Conservation (phyloP, 441 rosid genomes). For the Pelargonium myrrhifolium region DNA sequence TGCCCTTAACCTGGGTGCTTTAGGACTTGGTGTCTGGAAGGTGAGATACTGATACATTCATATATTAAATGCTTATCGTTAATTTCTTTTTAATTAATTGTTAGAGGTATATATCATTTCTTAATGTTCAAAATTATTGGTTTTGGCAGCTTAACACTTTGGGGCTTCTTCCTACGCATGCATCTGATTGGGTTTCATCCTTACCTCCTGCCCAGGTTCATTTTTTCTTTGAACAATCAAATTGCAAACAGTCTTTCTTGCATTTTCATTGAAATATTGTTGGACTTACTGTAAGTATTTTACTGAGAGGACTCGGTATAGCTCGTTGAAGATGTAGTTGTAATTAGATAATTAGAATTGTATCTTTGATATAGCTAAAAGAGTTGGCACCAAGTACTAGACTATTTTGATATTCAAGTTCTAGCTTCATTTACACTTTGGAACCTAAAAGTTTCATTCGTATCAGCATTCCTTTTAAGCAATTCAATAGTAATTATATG, state of each 20-base stretch:
- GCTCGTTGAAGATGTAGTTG: no score
- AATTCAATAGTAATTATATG: no score
- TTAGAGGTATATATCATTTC: not conserved
- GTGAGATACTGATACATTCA: constrained; percentile 29
- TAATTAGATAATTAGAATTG: no score
- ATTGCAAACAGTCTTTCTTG: not conserved
- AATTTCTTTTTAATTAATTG: not conserved
- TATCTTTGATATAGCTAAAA: no score
- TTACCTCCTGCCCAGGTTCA: constrained; percentile 89
- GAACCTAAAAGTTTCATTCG: no score
- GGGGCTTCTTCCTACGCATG: constrained; percentile 98
- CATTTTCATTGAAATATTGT: not conserved
- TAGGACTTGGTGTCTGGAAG: constrained; percentile 96
- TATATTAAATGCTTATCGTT: not conserved
- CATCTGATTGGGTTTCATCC: constrained; percentile 98
- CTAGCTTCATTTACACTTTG: no score
- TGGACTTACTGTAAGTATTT: no score
- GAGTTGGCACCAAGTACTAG: no score
- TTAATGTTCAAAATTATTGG: constrained; percentile 11
- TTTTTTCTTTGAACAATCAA: constrained; percentile 8
- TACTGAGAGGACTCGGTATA: no score
- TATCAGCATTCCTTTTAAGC: no score
- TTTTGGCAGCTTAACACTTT: constrained; percentile 71
- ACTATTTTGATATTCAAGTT: no score
- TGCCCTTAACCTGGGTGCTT: constrained; percentile 88